Evolutionary conservation across 2,329 filamentous ascomycete genomes (phyloP), one percentile per base, ranked within the genome.

Genomic region (Orbilia brochopaga): DNA sequence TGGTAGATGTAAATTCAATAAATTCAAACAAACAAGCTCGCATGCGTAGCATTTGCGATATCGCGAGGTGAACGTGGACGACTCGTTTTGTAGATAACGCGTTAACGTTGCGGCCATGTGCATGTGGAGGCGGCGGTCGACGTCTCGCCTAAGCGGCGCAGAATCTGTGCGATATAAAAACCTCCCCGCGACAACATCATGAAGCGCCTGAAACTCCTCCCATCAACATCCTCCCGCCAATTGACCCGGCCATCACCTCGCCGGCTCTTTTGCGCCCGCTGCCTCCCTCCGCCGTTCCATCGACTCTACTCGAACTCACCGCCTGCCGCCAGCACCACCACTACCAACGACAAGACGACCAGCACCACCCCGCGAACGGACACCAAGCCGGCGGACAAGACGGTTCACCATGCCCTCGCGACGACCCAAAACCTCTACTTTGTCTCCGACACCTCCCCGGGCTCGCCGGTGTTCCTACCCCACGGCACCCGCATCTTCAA

Each of bases 401-500:
- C 67, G 21, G 58, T 54, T 30, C 66, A 70, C 55, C 66, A 70
- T 53, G 11, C 35, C 2, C 30, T 70, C 48, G 66, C 66, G 8
- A 60, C 53, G 0, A 21, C 46, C 32, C 40, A 50, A 2, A 15
- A 90, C 75, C 85, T 96, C 42, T 95, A 94, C 79, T 90, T 87
- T 40, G 90, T 86, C 13, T 92, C 90, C 1, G 79, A 85, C 40
- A 73, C 92, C 79, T 94, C 90, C 76, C 91, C 92, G 1, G 91
- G 91, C 0, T 94, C 91, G 15, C 91, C 91, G 1, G 87, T 96
- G 10, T 91, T 96, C 77, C 84, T 92, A 4, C 91, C 91, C 21
- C 88, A 91, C 78, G 92, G 92, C 74, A 85, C 91, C 0, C 87
- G 87, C 65, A 86, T 96, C 75, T 92, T 96, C 82, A 92, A 94